phyloP scores from a whole-genome alignment of 495 filamentous ascomycete genomes.

The Penicillium arizonense region DNA sequence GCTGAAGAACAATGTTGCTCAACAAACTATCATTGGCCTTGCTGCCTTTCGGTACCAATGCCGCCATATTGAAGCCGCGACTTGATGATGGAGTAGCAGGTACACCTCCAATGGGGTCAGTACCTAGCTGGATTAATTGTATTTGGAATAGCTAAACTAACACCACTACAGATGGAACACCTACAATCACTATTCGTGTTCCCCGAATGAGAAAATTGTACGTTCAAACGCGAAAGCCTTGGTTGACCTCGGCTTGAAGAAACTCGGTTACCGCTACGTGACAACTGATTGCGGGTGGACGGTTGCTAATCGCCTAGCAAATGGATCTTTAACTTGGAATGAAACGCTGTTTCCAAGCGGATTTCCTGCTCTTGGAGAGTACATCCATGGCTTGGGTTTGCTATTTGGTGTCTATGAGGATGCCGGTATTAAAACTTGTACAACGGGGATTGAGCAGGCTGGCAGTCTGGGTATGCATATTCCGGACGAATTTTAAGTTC shows the following conservation, averaged over 20 bases:
- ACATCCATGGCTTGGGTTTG: slow-evolving; percentile 47
- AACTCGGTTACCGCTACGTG: slow-evolving; percentile 53
- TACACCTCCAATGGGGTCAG: slow-evolving; percentile 37
- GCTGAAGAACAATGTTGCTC: not conserved
- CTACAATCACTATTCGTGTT: slow-evolving; percentile 54
- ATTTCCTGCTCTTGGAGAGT: slow-evolving; percentile 46
- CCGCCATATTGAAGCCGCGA: slow-evolving; percentile 9
- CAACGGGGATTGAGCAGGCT: slow-evolving; percentile 22
- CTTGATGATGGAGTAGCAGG: slow-evolving; percentile 26
- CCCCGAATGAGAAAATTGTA: slow-evolving; percentile 46
- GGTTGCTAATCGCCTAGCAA: slow-evolving; percentile 34
- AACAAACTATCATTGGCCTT: not conserved
- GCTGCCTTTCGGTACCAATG: not conserved
- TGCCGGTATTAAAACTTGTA: slow-evolving; percentile 38
- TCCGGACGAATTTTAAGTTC: not conserved
- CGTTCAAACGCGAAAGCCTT: slow-evolving; percentile 54
- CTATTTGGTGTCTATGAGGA: slow-evolving; percentile 58
- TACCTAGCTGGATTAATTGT: not conserved
- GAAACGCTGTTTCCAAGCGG: slow-evolving; percentile 49
- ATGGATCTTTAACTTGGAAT: slow-evolving; percentile 55
- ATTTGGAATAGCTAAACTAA: not conserved
- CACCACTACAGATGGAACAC: slow-evolving; percentile 48
- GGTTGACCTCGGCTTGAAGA: slow-evolving; percentile 48
- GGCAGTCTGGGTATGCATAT: slow-evolving; percentile 25
- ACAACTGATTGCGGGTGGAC: slow-evolving; percentile 60